Evolutionary conservation across 441 rosid species (phyloP).

Genomic region (Rhodomyrtus psidioides): DNA sequence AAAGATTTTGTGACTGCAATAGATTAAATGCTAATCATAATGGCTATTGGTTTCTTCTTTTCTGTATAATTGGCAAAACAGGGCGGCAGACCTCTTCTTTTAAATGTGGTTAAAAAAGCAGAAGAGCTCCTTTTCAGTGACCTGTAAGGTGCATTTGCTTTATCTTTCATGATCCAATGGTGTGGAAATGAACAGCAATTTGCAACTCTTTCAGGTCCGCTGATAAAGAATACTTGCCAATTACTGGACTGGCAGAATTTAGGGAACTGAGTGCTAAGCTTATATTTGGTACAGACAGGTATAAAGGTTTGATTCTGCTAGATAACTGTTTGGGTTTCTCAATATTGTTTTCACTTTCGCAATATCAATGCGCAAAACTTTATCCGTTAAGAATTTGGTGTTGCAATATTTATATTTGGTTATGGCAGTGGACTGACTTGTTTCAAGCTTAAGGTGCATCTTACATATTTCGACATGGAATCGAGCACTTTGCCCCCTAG

Average conservation of each 20-base stretch:
- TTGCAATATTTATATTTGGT: neutral
- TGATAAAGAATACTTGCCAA: slow-evolving; percentile 58
- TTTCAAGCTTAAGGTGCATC: neutral
- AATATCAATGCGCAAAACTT: neutral
- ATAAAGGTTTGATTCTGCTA: neutral
- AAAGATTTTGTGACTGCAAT: neutral
- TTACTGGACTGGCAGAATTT: slow-evolving; percentile 52
- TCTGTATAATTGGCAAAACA: slow-evolving; percentile 7
- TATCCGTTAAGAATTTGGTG: neutral
- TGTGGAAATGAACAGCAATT: neutral
- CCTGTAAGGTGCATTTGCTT: neutral
- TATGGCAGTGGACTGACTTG: neutral
- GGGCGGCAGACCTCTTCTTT: slow-evolving; percentile 16
- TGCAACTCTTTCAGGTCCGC: slow-evolving; percentile 27
- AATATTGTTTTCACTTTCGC: neutral
- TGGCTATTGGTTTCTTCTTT: neutral
- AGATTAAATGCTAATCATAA: neutral
- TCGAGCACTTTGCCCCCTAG: neutral
- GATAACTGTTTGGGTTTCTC: neutral
- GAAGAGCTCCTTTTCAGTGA: slow-evolving; percentile 7
- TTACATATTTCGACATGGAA: neutral
- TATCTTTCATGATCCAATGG: neutral
- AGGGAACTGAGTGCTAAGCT: slow-evolving; percentile 56
- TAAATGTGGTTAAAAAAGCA: slow-evolving; percentile 6
- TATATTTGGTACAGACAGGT: slow-evolving; percentile 64